Evolutionary conservation across 768 basidiomycete genomes (phyloP).

Genomic region (Xerocomellus dryophilus): DNA sequence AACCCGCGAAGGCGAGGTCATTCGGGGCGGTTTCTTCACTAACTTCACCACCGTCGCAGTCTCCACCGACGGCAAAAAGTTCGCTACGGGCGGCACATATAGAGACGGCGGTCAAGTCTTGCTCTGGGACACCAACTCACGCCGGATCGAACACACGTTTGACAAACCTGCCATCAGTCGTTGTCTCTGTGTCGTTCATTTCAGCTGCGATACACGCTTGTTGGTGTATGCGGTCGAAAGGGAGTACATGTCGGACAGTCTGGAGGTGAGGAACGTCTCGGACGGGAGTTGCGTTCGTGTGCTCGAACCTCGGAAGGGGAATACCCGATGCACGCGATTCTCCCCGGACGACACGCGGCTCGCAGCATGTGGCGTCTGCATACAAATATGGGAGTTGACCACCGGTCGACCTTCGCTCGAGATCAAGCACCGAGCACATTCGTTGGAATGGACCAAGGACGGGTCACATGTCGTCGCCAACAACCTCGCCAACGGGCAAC

Average conservation of each 20-base stretch:
- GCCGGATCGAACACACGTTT: constrained; percentile 24
- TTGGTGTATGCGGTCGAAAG: constrained; percentile 22
- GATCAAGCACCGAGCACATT: constrained; percentile 27
- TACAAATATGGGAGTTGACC: constrained; percentile 23
- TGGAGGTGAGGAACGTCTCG: constrained; percentile 16
- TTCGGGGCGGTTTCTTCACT: constrained; percentile 26
- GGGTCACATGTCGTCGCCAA: constrained; percentile 17
- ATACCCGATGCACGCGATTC: constrained; percentile 25
- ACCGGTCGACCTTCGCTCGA: constrained; percentile 20
- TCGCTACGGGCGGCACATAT: constrained; percentile 24
- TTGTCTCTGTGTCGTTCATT: constrained; percentile 24
- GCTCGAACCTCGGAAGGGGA: constrained; percentile 24
- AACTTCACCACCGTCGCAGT: constrained; percentile 25
- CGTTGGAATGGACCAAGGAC: constrained; percentile 25
- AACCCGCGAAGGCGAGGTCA: constrained; percentile 19
- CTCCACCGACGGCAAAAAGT: constrained; percentile 24
- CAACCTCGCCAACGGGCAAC: constrained; percentile 24
- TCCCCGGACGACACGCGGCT: constrained; percentile 23
- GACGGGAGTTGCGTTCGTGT: constrained; percentile 15
- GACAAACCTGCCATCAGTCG: constrained; percentile 23
- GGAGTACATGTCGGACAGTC: constrained; percentile 25
- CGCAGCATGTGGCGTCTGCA: constrained; percentile 24
- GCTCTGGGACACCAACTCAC: constrained; percentile 21
- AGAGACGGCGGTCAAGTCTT: constrained; percentile 24
- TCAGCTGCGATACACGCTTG: constrained; percentile 19